phyloP scores from a whole-genome alignment of 176 grass and related monocot genomes.

The Calamus simplicifolius region DNA sequence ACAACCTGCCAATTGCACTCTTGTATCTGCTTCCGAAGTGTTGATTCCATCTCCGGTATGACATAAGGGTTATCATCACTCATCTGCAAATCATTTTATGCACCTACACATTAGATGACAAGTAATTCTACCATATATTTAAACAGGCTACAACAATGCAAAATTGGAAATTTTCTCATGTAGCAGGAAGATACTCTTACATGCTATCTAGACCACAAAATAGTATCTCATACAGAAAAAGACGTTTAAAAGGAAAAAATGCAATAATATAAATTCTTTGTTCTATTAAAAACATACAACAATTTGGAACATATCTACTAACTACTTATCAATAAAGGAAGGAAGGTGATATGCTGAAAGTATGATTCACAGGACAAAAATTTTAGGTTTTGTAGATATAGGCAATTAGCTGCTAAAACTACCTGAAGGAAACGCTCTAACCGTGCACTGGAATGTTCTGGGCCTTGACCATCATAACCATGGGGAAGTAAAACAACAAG shows the following conservation, averaged over 20 bases:
- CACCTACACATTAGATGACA: not conserved
- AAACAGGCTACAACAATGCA: too few species aligned
- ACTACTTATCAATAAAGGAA: too few species aligned
- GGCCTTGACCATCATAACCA: slow-evolving; percentile 94
- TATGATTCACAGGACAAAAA: not conserved
- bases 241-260: too few species aligned
- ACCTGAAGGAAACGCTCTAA: slow-evolving; percentile 98
- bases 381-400: not conserved
- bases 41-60: slow-evolving; percentile 96
- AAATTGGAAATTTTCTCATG: too few species aligned
- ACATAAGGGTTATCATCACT: slow-evolving; percentile 89
- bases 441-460: slow-evolving; percentile 84
- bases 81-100: slow-evolving; percentile 40
- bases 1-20: slow-evolving; percentile 98
- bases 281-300: too few species aligned
- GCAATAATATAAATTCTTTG: too few species aligned
- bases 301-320: too few species aligned
- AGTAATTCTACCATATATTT: not conserved
- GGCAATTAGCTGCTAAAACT: not conserved
- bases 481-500: slow-evolving; percentile 84
- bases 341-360: too few species aligned
- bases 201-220: too few species aligned
- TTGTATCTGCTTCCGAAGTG: slow-evolving; percentile 91
- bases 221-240: too few species aligned
- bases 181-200: too few species aligned